These are phyloP conservation scores for Podospora tetraspora DNA, from an alignment of 495 filamentous ascomycete species.

Conservation along the genomic window DNA sequence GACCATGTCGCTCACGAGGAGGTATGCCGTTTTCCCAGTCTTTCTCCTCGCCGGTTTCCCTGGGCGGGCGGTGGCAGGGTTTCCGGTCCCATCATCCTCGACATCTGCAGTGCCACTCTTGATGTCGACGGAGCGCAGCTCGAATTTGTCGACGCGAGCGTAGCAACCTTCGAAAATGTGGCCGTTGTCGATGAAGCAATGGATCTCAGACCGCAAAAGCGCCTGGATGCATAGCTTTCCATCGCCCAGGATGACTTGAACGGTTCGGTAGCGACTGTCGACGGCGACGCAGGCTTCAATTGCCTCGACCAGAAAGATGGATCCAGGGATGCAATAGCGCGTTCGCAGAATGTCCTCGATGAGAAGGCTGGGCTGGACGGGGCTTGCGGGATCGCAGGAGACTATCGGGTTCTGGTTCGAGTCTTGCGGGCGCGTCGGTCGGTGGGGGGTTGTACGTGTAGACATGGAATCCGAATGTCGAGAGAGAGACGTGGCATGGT, in stretches of 20 bases:
- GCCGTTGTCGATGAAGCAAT: conserved; percentile 34
- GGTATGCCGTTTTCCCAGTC: conserved; percentile 29
- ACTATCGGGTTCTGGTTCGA: conserved; percentile 1
- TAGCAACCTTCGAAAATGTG: conserved; percentile 38
- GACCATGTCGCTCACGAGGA: conserved; percentile 37
- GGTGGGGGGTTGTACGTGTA: not conserved
- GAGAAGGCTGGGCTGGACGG: conserved; percentile 47
- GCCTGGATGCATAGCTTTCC: conserved; percentile 44
- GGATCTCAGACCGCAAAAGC: conserved; percentile 32
- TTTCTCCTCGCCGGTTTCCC: not conserved
- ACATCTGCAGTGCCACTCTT: not conserved
- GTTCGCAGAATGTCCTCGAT: conserved; percentile 42
- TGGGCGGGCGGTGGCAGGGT: not conserved
- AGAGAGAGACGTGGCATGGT: not conserved
- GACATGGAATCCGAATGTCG: not conserved
- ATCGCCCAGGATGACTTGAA: conserved; percentile 39
- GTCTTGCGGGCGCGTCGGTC: not conserved
- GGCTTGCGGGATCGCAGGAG: conserved; percentile 15
- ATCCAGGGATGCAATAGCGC: conserved; percentile 34
- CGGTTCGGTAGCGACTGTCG: conserved; percentile 5
- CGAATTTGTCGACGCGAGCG: conserved; percentile 33
- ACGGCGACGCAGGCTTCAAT: conserved; percentile 29
- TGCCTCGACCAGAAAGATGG: conserved; percentile 42
- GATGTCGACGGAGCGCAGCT: conserved; percentile 14
- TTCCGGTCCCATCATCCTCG: not conserved